These are phyloP conservation scores for Talaromyces albobiverticillius DNA, from an alignment of 2,329 filamentous ascomycete genomes.

Conservation along the genomic window DNA sequence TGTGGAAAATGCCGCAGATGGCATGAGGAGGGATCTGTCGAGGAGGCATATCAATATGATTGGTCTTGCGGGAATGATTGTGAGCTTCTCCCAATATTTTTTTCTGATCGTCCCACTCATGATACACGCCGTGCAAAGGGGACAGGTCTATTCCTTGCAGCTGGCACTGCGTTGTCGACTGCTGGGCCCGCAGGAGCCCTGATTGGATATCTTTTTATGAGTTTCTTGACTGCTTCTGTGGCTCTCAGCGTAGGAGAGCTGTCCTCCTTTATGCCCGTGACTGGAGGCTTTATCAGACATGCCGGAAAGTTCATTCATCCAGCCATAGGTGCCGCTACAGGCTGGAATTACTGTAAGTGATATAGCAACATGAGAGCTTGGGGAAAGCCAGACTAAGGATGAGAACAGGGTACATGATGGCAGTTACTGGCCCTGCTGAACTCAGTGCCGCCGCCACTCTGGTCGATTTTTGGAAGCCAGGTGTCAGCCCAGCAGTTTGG, in stretches of 20 bases:
- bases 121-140: constrained; percentile 23
- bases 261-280: constrained; percentile 55
- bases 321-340: constrained; percentile 1
- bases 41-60: constrained; percentile 6
- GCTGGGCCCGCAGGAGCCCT: constrained; percentile 54
- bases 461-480: constrained; percentile 44
- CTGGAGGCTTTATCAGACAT: constrained; percentile 52
- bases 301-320: constrained; percentile 21
- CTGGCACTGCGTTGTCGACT: constrained; percentile 50
- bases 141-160: constrained; percentile 56
- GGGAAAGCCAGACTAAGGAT: constrained; percentile 16
- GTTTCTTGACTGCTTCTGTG: constrained; percentile 49
- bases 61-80: constrained; percentile 5
- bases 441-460: constrained; percentile 46
- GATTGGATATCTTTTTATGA: constrained; percentile 53
- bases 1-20: neutral
- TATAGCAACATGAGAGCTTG: too few relatives aligned
- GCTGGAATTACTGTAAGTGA: constrained; percentile 41
- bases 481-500: constrained; percentile 56
- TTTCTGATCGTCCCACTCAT: neutral
- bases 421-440: constrained; percentile 45
- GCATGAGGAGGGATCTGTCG: constrained; percentile 4
- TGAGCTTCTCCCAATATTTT: neutral
- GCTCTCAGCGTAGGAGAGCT: constrained; percentile 56
- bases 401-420: constrained; percentile 39